These are phyloP conservation scores for Trichocladium uniseriatum DNA, from an alignment of 495 filamentous ascomycete species.

Conservation along the genomic window DNA sequence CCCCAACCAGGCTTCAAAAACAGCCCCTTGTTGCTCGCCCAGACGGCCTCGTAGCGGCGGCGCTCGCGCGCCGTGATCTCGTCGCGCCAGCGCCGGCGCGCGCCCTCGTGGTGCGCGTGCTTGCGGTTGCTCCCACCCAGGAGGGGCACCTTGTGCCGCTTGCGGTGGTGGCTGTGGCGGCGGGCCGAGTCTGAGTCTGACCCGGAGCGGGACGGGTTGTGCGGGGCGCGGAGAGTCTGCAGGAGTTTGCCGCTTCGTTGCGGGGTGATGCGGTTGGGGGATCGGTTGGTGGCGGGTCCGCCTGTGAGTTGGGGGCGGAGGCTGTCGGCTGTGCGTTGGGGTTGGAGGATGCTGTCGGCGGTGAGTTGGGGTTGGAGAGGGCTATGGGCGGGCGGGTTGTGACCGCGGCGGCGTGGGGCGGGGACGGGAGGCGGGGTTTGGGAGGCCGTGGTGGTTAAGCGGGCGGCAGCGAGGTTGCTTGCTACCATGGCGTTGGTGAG, in stretches of 20 bases:
- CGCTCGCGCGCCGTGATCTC: conserved; percentile 67
- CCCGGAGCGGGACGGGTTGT: conserved; percentile 43
- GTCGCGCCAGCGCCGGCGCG: conserved; percentile 74
- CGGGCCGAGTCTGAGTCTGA: conserved; percentile 37
- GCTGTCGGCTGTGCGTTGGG: conserved; percentile 34
- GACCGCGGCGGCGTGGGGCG: conserved; percentile 16
- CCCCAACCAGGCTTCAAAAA: conserved; percentile 16
- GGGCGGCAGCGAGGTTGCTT: conserved; percentile 68
- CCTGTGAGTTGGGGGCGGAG: conserved; percentile 33
- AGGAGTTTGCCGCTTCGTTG: conserved; percentile 43
- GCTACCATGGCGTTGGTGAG: conserved; percentile 73
- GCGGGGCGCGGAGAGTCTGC: conserved; percentile 62
- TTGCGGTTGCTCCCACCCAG: conserved; percentile 34
- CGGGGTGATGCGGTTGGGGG: conserved; percentile 37
- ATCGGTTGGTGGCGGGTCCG: conserved; percentile 45
- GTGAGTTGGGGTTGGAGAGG: conserved; percentile 42
- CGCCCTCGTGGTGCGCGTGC: conserved; percentile 82
- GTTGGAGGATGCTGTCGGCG: conserved; percentile 26
- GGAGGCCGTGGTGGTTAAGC: conserved; percentile 23
- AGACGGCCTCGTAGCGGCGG: conserved; percentile 91
- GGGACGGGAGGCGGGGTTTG: conserved; percentile 27
- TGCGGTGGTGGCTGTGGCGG: conserved; percentile 31
- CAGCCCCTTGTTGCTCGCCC: conserved; percentile 86
- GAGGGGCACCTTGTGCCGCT: conserved; percentile 27
- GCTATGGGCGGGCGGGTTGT: conserved; percentile 26